These are phyloP conservation scores for Yamadazyma nakazawae DNA, from an alignment of 805 yeast genomes.

Conservation along the genomic window DNA sequence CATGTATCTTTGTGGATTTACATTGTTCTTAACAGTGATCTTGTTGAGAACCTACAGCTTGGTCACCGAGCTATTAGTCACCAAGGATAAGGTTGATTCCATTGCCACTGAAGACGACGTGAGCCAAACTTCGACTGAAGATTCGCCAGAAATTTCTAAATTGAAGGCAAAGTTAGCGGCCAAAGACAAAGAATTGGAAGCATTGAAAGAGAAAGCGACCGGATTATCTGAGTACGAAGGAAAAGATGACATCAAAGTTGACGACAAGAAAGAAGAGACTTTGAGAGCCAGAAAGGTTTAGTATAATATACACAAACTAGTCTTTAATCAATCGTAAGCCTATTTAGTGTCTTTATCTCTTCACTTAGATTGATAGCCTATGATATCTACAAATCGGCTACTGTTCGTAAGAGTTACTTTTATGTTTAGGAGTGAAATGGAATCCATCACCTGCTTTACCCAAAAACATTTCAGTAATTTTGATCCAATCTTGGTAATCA, in stretches of 20 bases:
- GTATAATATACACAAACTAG: not conserved
- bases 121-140: constrained; percentile 18
- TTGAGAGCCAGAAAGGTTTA: constrained; percentile 15
- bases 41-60: constrained; percentile 80
- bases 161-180: constrained; percentile 46
- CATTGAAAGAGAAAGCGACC: constrained; percentile 70
- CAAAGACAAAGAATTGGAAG: constrained; percentile 62
- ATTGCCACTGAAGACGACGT: constrained; percentile 10
- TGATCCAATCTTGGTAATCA: constrained; percentile 93
- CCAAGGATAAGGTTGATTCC: constrained; percentile 57
- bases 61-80: constrained; percentile 66
- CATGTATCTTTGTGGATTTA: constrained; percentile 92
- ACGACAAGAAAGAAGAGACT: constrained; percentile 8
- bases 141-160: constrained; percentile 39
- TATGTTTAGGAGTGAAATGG: constrained; percentile 88
- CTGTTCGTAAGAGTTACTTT: constrained; percentile 71
- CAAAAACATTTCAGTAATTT: constrained; percentile 88
- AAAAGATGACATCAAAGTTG: constrained; percentile 4
- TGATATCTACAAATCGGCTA: too few species aligned
- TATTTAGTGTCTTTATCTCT: not conserved
- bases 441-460: constrained; percentile 80
- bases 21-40: constrained; percentile 82
- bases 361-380: not conserved
- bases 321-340: not conserved
- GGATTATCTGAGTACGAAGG: constrained; percentile 59